A percentile compares a stretch with the other conserved stretches of the same genome.
These are phyloP conservation scores for Strigomonas culicis DNA, from an alignment of 208 protist species.

Conservation along the genomic window DNA sequence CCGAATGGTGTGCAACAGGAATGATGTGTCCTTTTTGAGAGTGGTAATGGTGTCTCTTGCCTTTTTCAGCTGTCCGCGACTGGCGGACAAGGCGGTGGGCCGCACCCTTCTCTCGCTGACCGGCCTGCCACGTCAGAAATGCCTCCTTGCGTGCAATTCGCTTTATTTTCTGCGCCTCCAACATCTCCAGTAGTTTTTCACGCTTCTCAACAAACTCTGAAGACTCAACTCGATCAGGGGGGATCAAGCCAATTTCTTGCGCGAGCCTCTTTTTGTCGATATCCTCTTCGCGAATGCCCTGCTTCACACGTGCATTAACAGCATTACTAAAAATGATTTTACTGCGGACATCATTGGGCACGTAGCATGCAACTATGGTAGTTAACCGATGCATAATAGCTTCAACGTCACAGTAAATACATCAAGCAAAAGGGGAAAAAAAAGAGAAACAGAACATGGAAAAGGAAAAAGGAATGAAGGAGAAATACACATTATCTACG, in stretches of 20 bases:
- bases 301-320: slow-evolving; percentile 15
- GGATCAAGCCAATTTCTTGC: slow-evolving; percentile 27
- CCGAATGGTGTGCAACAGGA: slow-evolving; percentile 22
- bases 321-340: slow-evolving; percentile 19
- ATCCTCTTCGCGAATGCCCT: slow-evolving; percentile 25
- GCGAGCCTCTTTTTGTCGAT: slow-evolving; percentile 44
- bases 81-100: slow-evolving; percentile 69
- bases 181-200: slow-evolving; percentile 35
- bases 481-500: background rate
- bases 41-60: slow-evolving; percentile 77
- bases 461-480: too few relatives aligned
- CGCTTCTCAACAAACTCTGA: slow-evolving; percentile 27
- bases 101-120: slow-evolving; percentile 82
- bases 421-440: background rate
- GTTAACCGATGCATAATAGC: background rate
- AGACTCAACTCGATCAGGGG: slow-evolving; percentile 11
- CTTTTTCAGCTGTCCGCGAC: slow-evolving; percentile 62
- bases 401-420: background rate
- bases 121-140: slow-evolving; percentile 79
- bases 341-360: slow-evolving; percentile 14
- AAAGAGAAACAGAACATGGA: too few relatives aligned
- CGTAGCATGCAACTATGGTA: background rate
- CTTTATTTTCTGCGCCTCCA: slow-evolving; percentile 52
- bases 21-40: slow-evolving; percentile 47
- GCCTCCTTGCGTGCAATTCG: slow-evolving; percentile 66